These are phyloP conservation scores for Saturnispora bothae DNA, from an alignment of 805 yeast species.

Conservation along the genomic window DNA sequence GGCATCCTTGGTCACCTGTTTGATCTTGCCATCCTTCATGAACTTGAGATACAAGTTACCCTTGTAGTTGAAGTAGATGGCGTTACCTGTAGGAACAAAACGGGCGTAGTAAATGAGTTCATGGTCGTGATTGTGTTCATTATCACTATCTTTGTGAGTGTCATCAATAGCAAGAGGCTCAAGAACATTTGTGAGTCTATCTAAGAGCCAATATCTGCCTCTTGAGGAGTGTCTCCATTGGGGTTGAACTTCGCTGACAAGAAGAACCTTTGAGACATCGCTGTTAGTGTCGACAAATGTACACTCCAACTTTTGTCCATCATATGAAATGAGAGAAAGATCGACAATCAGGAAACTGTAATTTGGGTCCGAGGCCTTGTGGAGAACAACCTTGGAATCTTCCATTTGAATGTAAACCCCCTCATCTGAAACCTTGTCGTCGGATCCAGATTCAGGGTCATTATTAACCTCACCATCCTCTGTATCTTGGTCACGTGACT, in stretches of 20 bases:
- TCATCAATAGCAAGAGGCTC: slow-evolving; percentile 18
- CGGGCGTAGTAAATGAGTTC: slow-evolving; percentile 39
- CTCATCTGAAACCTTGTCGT: slow-evolving; percentile 21
- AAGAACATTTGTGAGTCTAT: slow-evolving; percentile 28
- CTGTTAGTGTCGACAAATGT: slow-evolving; percentile 35
- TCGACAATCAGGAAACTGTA: slow-evolving; percentile 26
- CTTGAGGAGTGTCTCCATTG: slow-evolving; percentile 65
- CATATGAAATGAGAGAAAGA: slow-evolving; percentile 29
- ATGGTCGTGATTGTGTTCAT: slow-evolving; percentile 8
- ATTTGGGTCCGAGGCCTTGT: slow-evolving; percentile 22
- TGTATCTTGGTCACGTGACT: not conserved
- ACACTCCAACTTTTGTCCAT: slow-evolving; percentile 31
- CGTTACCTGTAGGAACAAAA: slow-evolving; percentile 53
- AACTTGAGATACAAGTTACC: slow-evolving; percentile 45
- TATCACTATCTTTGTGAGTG: not conserved
- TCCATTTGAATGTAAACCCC: slow-evolving; percentile 29
- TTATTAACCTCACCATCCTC: slow-evolving; percentile 1
- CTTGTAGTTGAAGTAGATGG: slow-evolving; percentile 44
- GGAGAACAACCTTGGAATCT: slow-evolving; percentile 13
- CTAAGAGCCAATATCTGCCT: slow-evolving; percentile 53
- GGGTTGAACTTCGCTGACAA: slow-evolving; percentile 37
- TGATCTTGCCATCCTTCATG: slow-evolving; percentile 18
- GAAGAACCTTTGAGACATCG: slow-evolving; percentile 38
- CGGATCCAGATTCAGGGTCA: not conserved
- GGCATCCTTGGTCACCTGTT: slow-evolving; percentile 43